Base-by-base conservation (phyloP, 1,284 basidiomycete genomes). In the Porphyrellus sp. region DNA sequence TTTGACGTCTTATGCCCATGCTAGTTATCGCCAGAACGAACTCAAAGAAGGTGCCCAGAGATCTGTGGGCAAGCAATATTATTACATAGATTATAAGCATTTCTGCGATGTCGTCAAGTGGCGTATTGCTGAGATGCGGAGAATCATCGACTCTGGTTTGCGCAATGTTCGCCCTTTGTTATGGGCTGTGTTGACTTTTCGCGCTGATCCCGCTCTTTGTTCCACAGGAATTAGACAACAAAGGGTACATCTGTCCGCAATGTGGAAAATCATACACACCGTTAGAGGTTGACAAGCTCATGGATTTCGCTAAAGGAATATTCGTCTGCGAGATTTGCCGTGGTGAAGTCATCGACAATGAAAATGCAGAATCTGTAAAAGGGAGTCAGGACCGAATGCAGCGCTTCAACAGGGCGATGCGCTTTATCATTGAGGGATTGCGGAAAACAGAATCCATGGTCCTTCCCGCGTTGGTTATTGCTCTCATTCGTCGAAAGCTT, bases 91-190 rank as follows among this genome's bases (percentile, higher is more conserved):
- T 75, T 96, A 94, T 71, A 87, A 93, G 62, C 83, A 89, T 65
- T 96, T 98, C 66, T 93, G 93, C 72, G 94, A 99, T 69, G 38
- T 30, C 8, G 51, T 52, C 31, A 52, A 54, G 90, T 99, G 96
- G 91, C 81, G 94, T 33, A 85, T 99, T 54, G 91, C 93, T n/a
- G 89, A 91, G 67, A 97, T 99, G 87, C 83, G 90, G 41, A 94
- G 71, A 23, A 86, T 77, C 79, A 93, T 91, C 23, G 95, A 99
- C 68, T 85, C 88, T 38, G 85, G 86, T 52, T 75, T 94, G 57
- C 86, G 89, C 60, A 92, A 94, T 71, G 90, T 90, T 51, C 46
- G 79, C 72, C n/a, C n/a, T 44, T 28, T 38, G 31, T 42, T 48
- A 46, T 25, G 35, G 33, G 46, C 43, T 35, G 11, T 46, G 33